phyloP scores from a whole-genome alignment of 176 grass and related monocot genomes.

The Typha latifolia region DNA sequence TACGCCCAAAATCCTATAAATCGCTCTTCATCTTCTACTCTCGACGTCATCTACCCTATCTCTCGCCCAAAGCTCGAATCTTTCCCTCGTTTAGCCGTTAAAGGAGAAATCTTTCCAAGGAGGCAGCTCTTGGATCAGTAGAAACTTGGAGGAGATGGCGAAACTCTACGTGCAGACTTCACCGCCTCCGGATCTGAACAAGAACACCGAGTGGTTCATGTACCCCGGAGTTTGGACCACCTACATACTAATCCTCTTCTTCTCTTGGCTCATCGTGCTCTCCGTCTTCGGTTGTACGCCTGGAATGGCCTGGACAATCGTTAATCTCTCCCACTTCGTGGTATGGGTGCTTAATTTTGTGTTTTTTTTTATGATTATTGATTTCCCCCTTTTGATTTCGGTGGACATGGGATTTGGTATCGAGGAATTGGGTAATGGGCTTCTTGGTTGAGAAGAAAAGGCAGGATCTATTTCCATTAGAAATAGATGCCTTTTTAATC shows the following conservation, averaged over 20 bases:
- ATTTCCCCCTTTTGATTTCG: not conserved
- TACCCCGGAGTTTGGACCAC: conserved; percentile 73
- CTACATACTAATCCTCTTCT: conserved; percentile 57
- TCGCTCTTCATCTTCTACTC: no score
- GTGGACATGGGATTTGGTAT: not conserved
- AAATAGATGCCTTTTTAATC: not conserved
- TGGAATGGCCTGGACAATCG: conserved; percentile 41
- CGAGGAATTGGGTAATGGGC: not conserved
- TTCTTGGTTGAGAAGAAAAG: not conserved
- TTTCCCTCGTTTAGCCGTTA: no score
- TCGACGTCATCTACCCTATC: no score
- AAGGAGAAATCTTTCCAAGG: no score
- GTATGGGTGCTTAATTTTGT: conserved; percentile 2
- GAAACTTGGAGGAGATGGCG: not conserved
- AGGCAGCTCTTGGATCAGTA: no score
- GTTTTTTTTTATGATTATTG: not conserved
- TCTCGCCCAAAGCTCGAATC: no score
- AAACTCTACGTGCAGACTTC: conserved; percentile 45
- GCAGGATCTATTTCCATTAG: not conserved
- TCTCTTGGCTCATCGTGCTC: conserved; percentile 54
- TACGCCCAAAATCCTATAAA: no score
- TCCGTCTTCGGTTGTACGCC: conserved; percentile 39
- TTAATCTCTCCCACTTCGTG: conserved; percentile 49
- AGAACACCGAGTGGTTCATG: conserved; percentile 86
- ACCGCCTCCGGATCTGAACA: conserved; percentile 56